These are phyloP conservation scores for Aciculosporium take DNA, from an alignment of 2,329 filamentous ascomycete genomes.

Conservation along the genomic window DNA sequence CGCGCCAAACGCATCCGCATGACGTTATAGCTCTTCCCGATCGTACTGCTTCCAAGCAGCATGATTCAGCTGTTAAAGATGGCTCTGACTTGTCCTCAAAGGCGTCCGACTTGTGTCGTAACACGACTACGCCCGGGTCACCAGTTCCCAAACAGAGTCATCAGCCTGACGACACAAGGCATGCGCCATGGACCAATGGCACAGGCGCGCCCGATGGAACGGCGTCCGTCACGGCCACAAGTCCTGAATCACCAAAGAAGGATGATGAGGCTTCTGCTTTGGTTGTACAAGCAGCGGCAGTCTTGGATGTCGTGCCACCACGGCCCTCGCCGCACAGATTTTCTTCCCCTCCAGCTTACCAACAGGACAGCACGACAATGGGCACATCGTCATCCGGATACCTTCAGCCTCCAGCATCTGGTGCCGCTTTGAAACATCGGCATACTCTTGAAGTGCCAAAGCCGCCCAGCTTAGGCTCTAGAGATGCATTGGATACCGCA, in stretches of 20 bases:
- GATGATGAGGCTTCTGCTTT: neutral
- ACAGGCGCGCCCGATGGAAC: neutral
- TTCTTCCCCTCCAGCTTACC: slow-evolving; percentile 49
- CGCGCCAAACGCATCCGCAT: slow-evolving; percentile 13
- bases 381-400: slow-evolving; percentile 34
- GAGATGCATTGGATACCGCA: slow-evolving; percentile 53
- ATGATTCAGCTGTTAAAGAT: slow-evolving; percentile 11
- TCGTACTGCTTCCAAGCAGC: slow-evolving; percentile 14
- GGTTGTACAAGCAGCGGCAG: slow-evolving; percentile 1
- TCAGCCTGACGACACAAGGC: neutral
- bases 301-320: slow-evolving; percentile 3
- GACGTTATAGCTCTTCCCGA: slow-evolving; percentile 16
- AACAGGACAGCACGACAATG: slow-evolving; percentile 21
- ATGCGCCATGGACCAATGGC: slow-evolving; percentile 1
- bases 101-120: neutral
- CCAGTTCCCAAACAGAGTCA: neutral
- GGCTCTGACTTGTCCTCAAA: neutral
- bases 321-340: slow-evolving; percentile 37
- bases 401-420: slow-evolving; percentile 29
- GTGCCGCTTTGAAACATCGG: slow-evolving; percentile 56
- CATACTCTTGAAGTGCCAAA: slow-evolving; percentile 83
- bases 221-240: neutral
- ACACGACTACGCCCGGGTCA: neutral
- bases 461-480: slow-evolving; percentile 51
- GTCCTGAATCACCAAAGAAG: slow-evolving; percentile 2